Percentiles rank a stretch among this genome's conserved stretches.
Evolutionary conservation across 495 filamentous ascomycete genomes (phyloP).

Genomic region (Penicillium dipodomyicola): DNA sequence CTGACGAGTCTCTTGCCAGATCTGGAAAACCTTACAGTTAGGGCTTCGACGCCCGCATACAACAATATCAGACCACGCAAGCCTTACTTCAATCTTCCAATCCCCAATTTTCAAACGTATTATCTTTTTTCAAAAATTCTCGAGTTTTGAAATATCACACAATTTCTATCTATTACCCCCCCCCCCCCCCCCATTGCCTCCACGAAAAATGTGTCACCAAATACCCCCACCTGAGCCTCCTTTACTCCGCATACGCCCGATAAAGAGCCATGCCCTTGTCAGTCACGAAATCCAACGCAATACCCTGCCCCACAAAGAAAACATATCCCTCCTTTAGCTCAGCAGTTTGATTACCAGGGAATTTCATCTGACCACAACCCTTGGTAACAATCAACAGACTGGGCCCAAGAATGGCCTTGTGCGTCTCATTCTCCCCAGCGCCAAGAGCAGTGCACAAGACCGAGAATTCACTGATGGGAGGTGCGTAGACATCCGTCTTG

Average conservation of each 20-base stretch:
- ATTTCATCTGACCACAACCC: constrained; percentile 58
- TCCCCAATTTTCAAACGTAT: background rate
- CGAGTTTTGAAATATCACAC: background rate
- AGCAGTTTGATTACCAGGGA: constrained; percentile 46
- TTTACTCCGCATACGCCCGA: constrained; percentile 53
- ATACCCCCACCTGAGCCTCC: background rate
- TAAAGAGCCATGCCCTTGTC: constrained; percentile 54
- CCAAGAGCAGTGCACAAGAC: constrained; percentile 60
- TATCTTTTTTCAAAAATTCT: background rate
- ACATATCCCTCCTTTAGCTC: constrained; percentile 61
- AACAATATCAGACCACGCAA: background rate
- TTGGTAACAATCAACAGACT: constrained; percentile 63
- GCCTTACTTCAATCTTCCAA: background rate
- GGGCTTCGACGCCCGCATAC: constrained; percentile 7
- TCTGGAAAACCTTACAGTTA: background rate
- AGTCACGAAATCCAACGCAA: constrained; percentile 49
- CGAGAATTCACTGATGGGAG: constrained; percentile 72
- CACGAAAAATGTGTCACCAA: background rate
- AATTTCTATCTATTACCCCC: background rate
- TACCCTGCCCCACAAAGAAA: constrained; percentile 65
- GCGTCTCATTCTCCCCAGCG: constrained; percentile 55
- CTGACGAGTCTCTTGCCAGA: background rate
- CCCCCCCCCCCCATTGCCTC: too few species aligned
- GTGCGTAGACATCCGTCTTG: constrained; percentile 60
- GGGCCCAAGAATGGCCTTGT: constrained; percentile 58